phyloP scores from a whole-genome alignment of 495 filamentous ascomycete genomes.

The Aspergillus avenaceus region DNA sequence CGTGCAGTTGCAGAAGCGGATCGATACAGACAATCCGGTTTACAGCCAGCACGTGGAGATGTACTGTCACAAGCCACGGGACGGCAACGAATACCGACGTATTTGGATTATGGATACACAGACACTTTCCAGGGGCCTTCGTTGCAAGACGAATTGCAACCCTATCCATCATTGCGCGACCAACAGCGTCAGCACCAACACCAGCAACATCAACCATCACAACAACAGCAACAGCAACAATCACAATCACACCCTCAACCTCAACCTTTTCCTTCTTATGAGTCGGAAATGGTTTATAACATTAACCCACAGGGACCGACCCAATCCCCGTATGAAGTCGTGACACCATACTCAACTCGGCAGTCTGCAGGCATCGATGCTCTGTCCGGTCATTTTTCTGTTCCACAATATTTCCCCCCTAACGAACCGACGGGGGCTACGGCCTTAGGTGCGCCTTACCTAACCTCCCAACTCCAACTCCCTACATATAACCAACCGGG shows the following conservation, averaged over 20 bases:
- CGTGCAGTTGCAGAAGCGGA: conserved; percentile 25
- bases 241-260: conserved; percentile 15
- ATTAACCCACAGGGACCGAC: conserved; percentile 64
- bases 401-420: conserved; percentile 73
- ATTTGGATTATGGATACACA: conserved; percentile 44
- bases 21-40: conserved; percentile 32
- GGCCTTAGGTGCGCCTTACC: conserved; percentile 47
- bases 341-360: conserved; percentile 72
- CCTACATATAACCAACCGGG: conserved; percentile 54
- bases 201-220: conserved; percentile 16
- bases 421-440: conserved; percentile 63
- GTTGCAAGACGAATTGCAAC: conserved; percentile 41
- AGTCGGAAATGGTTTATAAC: conserved; percentile 73
- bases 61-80: conserved; percentile 32
- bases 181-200: conserved; percentile 19
- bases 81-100: conserved; percentile 29
- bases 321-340: conserved; percentile 69
- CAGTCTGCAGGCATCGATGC: conserved; percentile 79
- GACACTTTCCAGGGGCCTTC: conserved; percentile 33
- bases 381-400: conserved; percentile 63
- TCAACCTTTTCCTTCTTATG: conserved; percentile 49
- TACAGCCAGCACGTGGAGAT: conserved; percentile 34
- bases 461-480: conserved; percentile 48
- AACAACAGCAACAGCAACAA: conserved; percentile 21
- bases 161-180: conserved; percentile 40